Conservation (phyloP, 2,329 filamentous ascomycete genomes). For the Diaporthe caulivora region DNA sequence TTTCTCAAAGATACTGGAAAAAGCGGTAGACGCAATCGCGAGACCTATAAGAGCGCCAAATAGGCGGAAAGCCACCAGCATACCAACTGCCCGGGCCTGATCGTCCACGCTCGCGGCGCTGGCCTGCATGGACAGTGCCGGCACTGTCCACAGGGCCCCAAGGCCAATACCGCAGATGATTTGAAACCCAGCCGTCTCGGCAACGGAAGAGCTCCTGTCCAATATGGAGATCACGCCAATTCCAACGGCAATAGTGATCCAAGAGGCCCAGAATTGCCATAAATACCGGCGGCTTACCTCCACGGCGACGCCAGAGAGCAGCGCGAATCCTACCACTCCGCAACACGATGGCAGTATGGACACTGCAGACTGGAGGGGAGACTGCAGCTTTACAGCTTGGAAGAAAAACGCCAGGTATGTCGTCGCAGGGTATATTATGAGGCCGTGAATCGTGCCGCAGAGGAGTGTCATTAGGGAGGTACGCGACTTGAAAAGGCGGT, state of each 20-base stretch:
- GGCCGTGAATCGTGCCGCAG: constrained; percentile 48
- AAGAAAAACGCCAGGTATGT: constrained; percentile 51
- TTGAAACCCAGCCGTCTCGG: constrained; percentile 43
- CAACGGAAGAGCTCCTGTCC: constrained; percentile 38
- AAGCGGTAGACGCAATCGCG: constrained; percentile 50
- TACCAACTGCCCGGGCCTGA: constrained; percentile 49
- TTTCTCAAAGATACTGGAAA: constrained; percentile 48
- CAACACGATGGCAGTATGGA: constrained; percentile 45
- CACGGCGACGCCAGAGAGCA: constrained; percentile 24
- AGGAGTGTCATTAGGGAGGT: constrained; percentile 44
- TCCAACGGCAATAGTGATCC: constrained; percentile 42
- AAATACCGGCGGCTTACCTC: constrained; percentile 39
- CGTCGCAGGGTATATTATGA: constrained; percentile 46
- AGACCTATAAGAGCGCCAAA: constrained; percentile 54
- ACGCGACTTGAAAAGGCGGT: constrained; percentile 47
- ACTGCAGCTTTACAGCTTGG: constrained; percentile 49
- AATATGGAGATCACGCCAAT: constrained; percentile 42
- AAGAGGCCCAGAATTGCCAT: constrained; percentile 43
- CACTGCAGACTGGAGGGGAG: constrained; percentile 46
- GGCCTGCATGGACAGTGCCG: constrained; percentile 51
- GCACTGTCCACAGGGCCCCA: constrained; percentile 23
- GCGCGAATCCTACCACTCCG: constrained; percentile 36
- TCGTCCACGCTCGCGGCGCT: constrained; percentile 50
- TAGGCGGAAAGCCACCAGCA: constrained; percentile 50
- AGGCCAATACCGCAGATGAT: constrained; percentile 44